These are phyloP conservation scores for Polygonum maritimum DNA, from an alignment of 148 eudicot species.

Conservation along the genomic window DNA sequence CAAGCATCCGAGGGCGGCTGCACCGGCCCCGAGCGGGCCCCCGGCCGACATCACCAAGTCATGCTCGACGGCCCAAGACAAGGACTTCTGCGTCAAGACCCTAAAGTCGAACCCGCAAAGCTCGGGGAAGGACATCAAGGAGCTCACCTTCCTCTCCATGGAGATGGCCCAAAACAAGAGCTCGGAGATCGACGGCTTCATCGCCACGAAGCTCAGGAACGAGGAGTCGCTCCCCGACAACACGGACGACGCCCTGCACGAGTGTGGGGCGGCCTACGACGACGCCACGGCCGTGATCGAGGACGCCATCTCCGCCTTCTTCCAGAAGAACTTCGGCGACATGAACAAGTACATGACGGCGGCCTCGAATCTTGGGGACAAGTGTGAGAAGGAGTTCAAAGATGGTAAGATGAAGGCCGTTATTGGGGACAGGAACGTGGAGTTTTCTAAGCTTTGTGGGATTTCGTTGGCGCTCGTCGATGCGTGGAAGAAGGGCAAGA, in stretches of 20 bases:
- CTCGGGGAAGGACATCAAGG: constrained; percentile 11
- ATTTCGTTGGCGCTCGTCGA: constrained; percentile 14
- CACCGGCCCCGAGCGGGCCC: not conserved
- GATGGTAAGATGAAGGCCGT: not conserved
- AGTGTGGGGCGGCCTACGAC: constrained; percentile 9
- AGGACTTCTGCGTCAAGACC: constrained; percentile 14
- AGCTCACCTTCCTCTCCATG: constrained; percentile 22
- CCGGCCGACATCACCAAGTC: constrained; percentile 10
- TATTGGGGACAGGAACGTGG: constrained; percentile 2
- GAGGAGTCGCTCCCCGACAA: not conserved
- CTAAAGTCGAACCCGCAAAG: constrained; percentile 9
- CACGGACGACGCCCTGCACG: constrained; percentile 2
- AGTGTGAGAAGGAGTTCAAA: constrained; percentile 8
- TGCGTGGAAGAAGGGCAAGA: constrained; percentile 3
- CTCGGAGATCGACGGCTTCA: constrained; percentile 3
- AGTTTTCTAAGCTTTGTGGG: constrained; percentile 10
- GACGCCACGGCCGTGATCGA: constrained; percentile 16
- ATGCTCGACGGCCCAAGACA: not conserved
- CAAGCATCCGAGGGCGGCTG: not conserved
- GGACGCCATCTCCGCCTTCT: constrained; percentile 14
- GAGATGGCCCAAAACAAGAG: constrained; percentile 12
- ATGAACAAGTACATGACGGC: constrained; percentile 14
- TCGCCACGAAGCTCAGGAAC: constrained; percentile 1
- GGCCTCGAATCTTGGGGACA: constrained; percentile 15
- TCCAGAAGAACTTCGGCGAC: not conserved